Percentiles rank a stretch among this genome's conserved stretches.
These are phyloP conservation scores for Backusella tuberculispora DNA, from an alignment of 192 early-diverging fungal genomes.

Conservation along the genomic window DNA sequence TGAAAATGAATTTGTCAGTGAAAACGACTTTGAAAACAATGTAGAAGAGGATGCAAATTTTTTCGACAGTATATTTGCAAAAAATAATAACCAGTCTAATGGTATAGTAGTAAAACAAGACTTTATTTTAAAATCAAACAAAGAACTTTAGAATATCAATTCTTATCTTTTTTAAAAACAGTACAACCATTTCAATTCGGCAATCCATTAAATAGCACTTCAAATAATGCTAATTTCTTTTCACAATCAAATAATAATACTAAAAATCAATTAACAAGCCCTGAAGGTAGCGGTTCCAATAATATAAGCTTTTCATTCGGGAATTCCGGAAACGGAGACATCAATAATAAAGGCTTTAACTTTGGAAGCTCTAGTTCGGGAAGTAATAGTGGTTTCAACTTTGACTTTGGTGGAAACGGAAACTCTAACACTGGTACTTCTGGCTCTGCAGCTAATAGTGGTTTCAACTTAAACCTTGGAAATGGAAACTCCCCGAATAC, in stretches of 20 bases:
- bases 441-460: background rate
- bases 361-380: background rate
- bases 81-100: too few relatives aligned
- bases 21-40: background rate
- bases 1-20: background rate
- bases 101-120: background rate
- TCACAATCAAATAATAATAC: background rate
- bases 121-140: background rate
- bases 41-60: background rate
- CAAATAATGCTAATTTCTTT: background rate
- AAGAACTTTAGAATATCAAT: background rate
- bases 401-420: too few relatives aligned
- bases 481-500: background rate
- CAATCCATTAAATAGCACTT: background rate
- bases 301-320: background rate
- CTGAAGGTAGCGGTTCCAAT: background rate
- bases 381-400: too few relatives aligned
- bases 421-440: background rate
- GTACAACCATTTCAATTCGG: background rate
- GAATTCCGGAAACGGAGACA: background rate
- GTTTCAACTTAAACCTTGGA: background rate
- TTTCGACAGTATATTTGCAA: background rate
- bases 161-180: background rate
- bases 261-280: background rate
- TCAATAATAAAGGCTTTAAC: background rate